Evolutionary conservation across 805 yeast genomes (phyloP).

Genomic region (Sungouiozyma ichnusensis): DNA sequence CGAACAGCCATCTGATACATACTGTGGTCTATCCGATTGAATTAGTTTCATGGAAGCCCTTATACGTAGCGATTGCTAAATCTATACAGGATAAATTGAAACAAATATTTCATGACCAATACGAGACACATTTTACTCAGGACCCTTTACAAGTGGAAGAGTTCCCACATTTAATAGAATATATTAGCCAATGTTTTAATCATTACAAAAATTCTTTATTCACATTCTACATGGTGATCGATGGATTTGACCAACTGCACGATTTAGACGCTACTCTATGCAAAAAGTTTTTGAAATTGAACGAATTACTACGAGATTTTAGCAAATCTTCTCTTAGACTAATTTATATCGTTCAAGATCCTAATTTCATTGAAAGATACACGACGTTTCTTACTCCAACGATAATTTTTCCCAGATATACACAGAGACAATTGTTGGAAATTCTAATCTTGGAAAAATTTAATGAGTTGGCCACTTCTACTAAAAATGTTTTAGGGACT

Average conservation of each 20-base stretch:
- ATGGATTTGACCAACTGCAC: constrained; percentile 26
- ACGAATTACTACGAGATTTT: constrained; percentile 14
- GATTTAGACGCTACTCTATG: constrained; percentile 24
- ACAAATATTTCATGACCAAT: constrained; percentile 1
- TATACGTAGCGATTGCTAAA: constrained; percentile 23
- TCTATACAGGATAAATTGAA: constrained; percentile 13
- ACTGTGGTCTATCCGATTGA: constrained; percentile 22
- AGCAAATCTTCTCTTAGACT: constrained; percentile 10
- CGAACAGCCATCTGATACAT: constrained; percentile 8
- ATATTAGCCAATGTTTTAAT: constrained; percentile 8
- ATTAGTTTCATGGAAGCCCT: constrained; percentile 26
- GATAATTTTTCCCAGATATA: constrained; percentile 24
- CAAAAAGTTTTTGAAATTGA: constrained; percentile 18
- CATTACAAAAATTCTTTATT: neutral
- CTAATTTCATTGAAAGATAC: constrained; percentile 18
- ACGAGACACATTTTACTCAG: constrained; percentile 12
- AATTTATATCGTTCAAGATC: constrained; percentile 18
- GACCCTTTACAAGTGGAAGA: constrained; percentile 27
- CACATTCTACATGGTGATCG: constrained; percentile 18
- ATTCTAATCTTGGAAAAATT: constrained; percentile 13
- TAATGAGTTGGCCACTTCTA: constrained; percentile 9
- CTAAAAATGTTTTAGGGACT: constrained; percentile 6
- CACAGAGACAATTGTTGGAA: constrained; percentile 13
- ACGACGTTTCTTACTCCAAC: constrained; percentile 20
- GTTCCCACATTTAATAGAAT: constrained; percentile 18